Conservation (phyloP, 306 rosid genomes). For the Prunus mira region DNA sequence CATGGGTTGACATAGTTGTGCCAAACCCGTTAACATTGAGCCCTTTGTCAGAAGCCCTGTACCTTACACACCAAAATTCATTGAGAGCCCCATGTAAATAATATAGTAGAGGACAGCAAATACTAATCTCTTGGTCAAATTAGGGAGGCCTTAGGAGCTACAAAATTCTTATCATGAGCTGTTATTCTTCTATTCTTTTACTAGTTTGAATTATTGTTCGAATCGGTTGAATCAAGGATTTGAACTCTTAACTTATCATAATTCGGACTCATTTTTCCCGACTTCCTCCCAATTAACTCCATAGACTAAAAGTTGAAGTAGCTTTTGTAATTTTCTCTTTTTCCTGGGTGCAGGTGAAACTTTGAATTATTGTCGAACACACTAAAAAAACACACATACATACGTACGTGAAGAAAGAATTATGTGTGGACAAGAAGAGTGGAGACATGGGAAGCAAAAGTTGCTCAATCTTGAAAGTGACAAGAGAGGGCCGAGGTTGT, state of each 20-base stretch:
- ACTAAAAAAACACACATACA: not conserved
- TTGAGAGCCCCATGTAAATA: not conserved
- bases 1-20: not conserved
- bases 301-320: too few relatives aligned
- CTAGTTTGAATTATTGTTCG: too few relatives aligned
- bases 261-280: too few relatives aligned
- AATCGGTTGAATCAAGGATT: too few relatives aligned
- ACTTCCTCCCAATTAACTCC: too few relatives aligned
- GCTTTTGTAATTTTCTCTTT: too few relatives aligned
- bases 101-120: not conserved
- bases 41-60: not conserved
- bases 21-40: not conserved
- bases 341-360: not conserved
- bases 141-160: not conserved
- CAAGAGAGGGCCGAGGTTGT: slow-evolving; percentile 6
- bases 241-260: too few relatives aligned
- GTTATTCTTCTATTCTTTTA: too few relatives aligned
- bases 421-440: not conserved
- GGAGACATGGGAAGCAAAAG: not conserved
- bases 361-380: too few relatives aligned
- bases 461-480: slow-evolving; percentile 6
- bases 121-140: not conserved
- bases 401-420: not conserved
- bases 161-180: too few relatives aligned
- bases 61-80: not conserved